Percentiles rank a stretch among this genome's conserved stretches.
Evolutionary conservation across 169 alveolate species (phyloP).

Genomic region (Neospora caninum): DNA sequence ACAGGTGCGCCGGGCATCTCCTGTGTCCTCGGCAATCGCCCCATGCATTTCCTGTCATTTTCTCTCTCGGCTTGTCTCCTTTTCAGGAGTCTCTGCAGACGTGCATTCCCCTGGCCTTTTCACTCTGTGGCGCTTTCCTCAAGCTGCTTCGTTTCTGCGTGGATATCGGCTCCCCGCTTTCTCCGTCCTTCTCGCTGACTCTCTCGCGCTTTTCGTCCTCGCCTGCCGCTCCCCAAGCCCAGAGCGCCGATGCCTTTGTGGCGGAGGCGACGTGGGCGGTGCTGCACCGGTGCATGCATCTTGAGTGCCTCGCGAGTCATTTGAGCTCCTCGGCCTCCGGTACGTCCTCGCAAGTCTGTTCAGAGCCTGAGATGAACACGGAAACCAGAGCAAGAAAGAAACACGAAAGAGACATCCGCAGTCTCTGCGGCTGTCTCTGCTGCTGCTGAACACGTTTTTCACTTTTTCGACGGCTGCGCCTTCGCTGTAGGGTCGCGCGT

Average conservation of each 20-base stretch:
- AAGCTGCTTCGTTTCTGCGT: conserved; percentile 8
- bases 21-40: neutral
- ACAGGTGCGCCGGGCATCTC: neutral
- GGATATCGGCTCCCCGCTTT: neutral
- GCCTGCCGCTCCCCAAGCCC: neutral
- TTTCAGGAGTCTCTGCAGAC: neutral
- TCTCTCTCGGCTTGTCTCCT: neutral
- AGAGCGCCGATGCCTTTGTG: neutral
- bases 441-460: no score
- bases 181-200: neutral
- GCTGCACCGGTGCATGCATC: neutral
- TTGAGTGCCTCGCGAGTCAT: neutral
- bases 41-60: neutral
- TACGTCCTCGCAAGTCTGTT: neutral
- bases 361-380: neutral
- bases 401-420: no score
- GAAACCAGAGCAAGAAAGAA: no score
- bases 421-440: no score
- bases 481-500: no score
- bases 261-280: neutral
- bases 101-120: neutral
- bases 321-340: neutral
- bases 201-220: neutral
- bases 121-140: neutral
- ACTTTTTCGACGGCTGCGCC: no score